Evolutionary conservation across 257 asterid genomes (phyloP), one percentile per base, ranked within the genome.

Genomic region (Galeopsis tetrahit): DNA sequence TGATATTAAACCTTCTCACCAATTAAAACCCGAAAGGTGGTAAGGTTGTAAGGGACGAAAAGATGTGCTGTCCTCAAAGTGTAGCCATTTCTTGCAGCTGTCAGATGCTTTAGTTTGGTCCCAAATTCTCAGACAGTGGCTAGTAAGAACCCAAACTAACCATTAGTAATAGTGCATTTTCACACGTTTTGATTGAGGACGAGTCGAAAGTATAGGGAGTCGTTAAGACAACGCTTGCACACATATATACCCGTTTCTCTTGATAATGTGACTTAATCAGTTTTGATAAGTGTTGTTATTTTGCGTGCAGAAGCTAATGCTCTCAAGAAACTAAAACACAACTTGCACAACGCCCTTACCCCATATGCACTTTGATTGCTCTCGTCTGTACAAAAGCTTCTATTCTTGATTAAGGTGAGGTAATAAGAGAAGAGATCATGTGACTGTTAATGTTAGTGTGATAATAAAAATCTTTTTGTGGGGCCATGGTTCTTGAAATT

Each of bases 1-100:
- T 78, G 87, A 80, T 86, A 81, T 69, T 57, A 63, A 40, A 78
- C 82, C 85, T 58, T 79, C 84, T 77, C 82, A 81, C 77, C 74
- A 75, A 52, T 77, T 70, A 84, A 70, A 78, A 55, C 80, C 78
- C 78, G 79, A 77, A 56, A 71, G 57, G 43, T 51, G 31, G 77
- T 70, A 76, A 61, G 74, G 67, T 53, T 40, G 73, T 49, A 75
- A 52, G 62, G 32, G 51, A 40, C 32, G 49, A 39, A 55, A 75
- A 39, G 62, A 14, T 17, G 62, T 67, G 71, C 46, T 78, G 68
- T 77, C 74, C 60, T 36, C 53, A 74, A 74, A 42, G 17, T 38
- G 79, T 81, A 78, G 70, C 65, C 75, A 66, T 77, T 76, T 68
- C 64, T 69, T 74, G 73, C 74, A 15, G 69, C 69, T 69, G 69